Evolutionary conservation across 148 eudicot species (phyloP).

Genomic region (Silene uniflora): DNA sequence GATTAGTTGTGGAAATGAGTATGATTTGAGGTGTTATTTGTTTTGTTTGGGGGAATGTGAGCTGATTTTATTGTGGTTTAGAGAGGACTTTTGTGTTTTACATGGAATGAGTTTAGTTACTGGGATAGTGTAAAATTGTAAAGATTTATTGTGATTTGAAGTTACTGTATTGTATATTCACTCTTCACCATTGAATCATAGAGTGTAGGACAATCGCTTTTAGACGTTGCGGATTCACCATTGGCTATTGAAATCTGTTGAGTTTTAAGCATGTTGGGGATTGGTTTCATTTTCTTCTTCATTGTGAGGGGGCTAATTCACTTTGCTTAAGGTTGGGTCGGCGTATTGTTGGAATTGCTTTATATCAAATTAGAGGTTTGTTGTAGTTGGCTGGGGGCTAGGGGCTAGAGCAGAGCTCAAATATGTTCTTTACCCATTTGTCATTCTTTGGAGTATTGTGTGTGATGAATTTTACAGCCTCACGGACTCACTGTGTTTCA

Average conservation of each 20-base stretch:
- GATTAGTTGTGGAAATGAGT: slow-evolving; percentile 2
- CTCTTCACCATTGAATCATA: background rate
- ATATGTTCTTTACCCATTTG: background rate
- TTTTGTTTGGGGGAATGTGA: slow-evolving; percentile 8
- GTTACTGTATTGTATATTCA: too few species aligned
- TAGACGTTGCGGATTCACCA: background rate
- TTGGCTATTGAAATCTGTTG: background rate
- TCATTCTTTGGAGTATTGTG: background rate
- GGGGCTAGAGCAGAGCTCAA: background rate
- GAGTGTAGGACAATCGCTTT: background rate
- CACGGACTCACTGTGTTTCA: background rate
- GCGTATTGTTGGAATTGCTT: background rate
- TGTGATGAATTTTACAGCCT: background rate
- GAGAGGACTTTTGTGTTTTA: background rate
- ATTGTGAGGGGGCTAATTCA: background rate
- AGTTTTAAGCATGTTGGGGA: background rate
- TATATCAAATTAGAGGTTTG: background rate
- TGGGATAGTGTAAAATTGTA: too few species aligned
- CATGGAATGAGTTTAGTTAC: background rate
- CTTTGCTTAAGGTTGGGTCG: background rate
- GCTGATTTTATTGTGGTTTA: background rate
- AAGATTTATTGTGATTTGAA: background rate
- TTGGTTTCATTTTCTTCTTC: background rate
- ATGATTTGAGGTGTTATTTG: slow-evolving; percentile 10
- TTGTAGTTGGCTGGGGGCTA: background rate